Evolutionary conservation across 345 rosid species (phyloP), one percentile per base, ranked within the genome.

Genomic region (Ceriops decandra): DNA sequence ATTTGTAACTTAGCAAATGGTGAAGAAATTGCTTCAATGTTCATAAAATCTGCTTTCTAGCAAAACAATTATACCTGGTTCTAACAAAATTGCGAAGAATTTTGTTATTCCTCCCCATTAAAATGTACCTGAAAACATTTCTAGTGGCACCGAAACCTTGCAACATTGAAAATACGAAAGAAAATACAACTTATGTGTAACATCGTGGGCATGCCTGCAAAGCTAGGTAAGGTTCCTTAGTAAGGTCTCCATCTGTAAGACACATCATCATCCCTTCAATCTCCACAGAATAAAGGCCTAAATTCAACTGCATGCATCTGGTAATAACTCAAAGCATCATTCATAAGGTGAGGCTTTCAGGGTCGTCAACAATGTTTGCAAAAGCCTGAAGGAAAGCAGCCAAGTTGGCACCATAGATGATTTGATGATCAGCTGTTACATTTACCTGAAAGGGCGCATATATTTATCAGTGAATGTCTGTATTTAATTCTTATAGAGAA

Each of bases 401-500:
- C 83, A 91, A 85, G 83, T 95, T 93, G 66, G 99, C 99, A 60
- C 99, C 97, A 46, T 91, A 91, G 20, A 91, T 64, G 49, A 95
- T 89, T 28, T 93, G 85, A 84, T 91, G 96, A 82, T 95, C 99
- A 13, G 97, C 96, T 22, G 99, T 91, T 68, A 91, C 97, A 75
- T 95, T 95, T 81, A 91, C 96, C 97, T 95, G 90, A 65, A 76
- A 54, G 15, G 31, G 66, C 64, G 42, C 21, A 59, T 54, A 64
- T 28, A 57, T 42, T 42, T 11, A 3, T 11, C 49, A 42, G 49
- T 1, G 1, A 42, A 11, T 13, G 49, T 42, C 49, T 42, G 49
- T 42, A 11, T 42, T 28, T 71, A 62, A 21, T 64, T 32, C 46
- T 54, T 46, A 31, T 22, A 19, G 5, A 8, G 17, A 26, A 26